Conservation (phyloP, 169 alveolate genomes). For the Perkinsus olseni region DNA sequence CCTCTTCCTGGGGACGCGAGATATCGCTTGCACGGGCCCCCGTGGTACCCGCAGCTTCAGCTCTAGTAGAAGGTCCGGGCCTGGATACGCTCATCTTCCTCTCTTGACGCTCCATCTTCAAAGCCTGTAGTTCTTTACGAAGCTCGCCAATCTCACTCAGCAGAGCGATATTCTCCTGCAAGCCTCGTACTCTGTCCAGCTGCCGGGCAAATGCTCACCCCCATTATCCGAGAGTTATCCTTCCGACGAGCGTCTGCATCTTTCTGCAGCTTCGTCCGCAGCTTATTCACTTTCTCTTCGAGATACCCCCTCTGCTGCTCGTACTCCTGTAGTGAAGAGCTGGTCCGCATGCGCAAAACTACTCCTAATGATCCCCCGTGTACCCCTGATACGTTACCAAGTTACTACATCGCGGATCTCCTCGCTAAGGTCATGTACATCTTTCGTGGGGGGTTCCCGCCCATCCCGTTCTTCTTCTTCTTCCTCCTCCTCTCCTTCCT, state of each 20-base stretch:
- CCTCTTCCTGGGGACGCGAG: no score
- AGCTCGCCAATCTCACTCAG: slow-evolving; percentile 71
- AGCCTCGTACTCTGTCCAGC: background rate
- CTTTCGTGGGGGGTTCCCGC: slow-evolving; percentile 50
- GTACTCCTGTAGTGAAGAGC: slow-evolving; percentile 38
- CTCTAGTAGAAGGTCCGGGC: background rate
- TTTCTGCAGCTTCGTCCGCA: slow-evolving; percentile 60
- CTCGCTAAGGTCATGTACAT: slow-evolving; percentile 2
- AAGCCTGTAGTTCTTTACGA: slow-evolving; percentile 55
- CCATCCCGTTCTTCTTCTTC: slow-evolving; percentile 44
- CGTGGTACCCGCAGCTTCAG: background rate
- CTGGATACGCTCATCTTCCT: background rate
- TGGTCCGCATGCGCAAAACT: slow-evolving; percentile 39
- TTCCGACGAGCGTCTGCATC: slow-evolving; percentile 60
- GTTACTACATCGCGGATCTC: no score
- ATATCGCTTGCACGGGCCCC: no score
- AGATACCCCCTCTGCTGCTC: slow-evolving; percentile 35
- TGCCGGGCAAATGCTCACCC: background rate
- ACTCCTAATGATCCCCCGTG: slow-evolving; percentile 35
- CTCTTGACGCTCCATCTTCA: slow-evolving; percentile 36
- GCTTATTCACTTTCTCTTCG: slow-evolving; percentile 64
- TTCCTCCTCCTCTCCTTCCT: slow-evolving; percentile 30
- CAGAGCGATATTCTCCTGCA: slow-evolving; percentile 61
- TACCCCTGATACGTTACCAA: no score
- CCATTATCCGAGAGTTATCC: slow-evolving; percentile 61